A percentile compares a stretch with the other conserved stretches of the same genome.
Evolutionary conservation across 805 yeast species (phyloP).

Genomic region (Cyberlindnera saturnus): DNA sequence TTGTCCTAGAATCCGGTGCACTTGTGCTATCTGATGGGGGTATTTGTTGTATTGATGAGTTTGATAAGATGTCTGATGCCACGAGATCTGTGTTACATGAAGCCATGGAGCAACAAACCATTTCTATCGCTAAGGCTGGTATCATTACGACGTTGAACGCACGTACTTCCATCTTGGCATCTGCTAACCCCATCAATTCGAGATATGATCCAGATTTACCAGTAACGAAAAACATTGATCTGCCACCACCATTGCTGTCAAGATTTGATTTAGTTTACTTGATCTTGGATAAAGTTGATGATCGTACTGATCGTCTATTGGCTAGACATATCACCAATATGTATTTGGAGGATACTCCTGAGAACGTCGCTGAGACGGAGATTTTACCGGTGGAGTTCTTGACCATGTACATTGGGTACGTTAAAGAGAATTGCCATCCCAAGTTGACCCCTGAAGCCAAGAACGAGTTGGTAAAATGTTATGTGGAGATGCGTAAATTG

Average conservation of each 20-base stretch:
- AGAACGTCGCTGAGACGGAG: constrained; percentile 59
- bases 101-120: constrained; percentile 99
- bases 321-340: constrained; percentile 87
- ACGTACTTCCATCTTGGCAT: constrained; percentile 89
- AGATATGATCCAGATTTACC: constrained; percentile 93
- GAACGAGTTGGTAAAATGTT: constrained; percentile 75
- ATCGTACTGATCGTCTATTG: constrained; percentile 71
- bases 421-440: constrained; percentile 84
- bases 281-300: constrained; percentile 89
- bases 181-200: constrained; percentile 96
- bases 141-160: constrained; percentile 96
- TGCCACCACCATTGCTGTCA: constrained; percentile 93
- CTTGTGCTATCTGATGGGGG: constrained; percentile 96
- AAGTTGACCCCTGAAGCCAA: constrained; percentile 74
- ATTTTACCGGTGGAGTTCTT: constrained; percentile 82
- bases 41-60: constrained; percentile 97
- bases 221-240: constrained; percentile 89
- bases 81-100: constrained; percentile 95
- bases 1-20: constrained; percentile 95
- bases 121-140: constrained; percentile 97
- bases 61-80: constrained; percentile 93
- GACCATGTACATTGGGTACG: constrained; percentile 87
- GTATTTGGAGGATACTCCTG: constrained; percentile 85
- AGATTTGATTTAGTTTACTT: constrained; percentile 93
- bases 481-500: constrained; percentile 88